Evolutionary conservation across 768 basidiomycete species (phyloP).

Genomic region (Amanita pallidorosea): DNA sequence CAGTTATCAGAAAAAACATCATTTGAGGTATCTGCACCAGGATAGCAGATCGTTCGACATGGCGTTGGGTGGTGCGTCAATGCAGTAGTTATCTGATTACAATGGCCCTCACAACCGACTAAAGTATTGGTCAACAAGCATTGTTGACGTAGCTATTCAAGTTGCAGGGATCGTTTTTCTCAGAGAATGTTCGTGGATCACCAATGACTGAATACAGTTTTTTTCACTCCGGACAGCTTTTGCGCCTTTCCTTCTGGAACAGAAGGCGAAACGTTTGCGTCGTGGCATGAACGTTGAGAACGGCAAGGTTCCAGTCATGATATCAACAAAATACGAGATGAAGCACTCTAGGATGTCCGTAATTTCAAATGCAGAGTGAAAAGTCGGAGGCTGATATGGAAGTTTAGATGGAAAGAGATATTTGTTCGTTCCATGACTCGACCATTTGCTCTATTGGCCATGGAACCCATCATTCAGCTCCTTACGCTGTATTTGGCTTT

Average conservation of each 20-base stretch:
- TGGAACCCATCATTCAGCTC: conserved; percentile 59
- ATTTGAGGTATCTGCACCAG: conserved; percentile 12
- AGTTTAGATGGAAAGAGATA: conserved; percentile 38
- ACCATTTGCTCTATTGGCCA: conserved; percentile 51
- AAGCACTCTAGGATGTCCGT: conserved; percentile 32
- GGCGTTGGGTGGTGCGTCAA: conserved; percentile 58
- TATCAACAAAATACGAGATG: conserved; percentile 39
- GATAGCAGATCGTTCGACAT: conserved; percentile 51
- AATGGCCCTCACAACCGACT: not conserved
- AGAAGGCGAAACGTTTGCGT: conserved; percentile 38
- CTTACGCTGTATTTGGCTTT: conserved; percentile 62
- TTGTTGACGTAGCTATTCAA: conserved; percentile 45
- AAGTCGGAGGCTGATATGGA: not conserved
- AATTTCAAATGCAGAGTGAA: not conserved
- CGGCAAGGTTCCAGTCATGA: conserved; percentile 16
- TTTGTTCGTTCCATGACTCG: conserved; percentile 44
- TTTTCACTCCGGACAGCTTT: conserved; percentile 27
- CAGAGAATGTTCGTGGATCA: conserved; percentile 40
- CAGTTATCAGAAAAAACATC: too few relatives aligned
- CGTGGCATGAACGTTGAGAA: conserved; percentile 39
- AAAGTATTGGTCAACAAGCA: conserved; percentile 59
- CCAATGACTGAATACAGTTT: conserved; percentile 12
- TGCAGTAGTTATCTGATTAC: not conserved
- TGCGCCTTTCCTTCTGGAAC: conserved; percentile 32
- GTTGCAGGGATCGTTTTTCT: conserved; percentile 43